Base-by-base conservation (phyloP, 495 filamentous ascomycete species). In the Apiosordaria backusii region DNA sequence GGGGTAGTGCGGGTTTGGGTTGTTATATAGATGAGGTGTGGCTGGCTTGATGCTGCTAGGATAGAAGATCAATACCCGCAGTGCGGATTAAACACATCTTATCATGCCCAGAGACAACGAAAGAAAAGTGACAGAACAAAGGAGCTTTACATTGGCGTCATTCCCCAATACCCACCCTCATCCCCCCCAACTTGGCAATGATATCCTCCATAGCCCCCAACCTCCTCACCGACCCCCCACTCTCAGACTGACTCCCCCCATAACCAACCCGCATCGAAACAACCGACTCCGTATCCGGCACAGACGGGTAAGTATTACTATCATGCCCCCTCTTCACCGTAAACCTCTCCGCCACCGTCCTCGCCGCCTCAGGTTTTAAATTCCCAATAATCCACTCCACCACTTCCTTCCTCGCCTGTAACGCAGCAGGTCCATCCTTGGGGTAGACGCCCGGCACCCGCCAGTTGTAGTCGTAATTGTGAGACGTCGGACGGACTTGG, bases 391-490 rank as follows among this genome's bases (percentile, higher is more conserved):
- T 70, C 10, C 25, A n/a, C 58, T 72, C 68, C 2, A 75, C 18
- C 6, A 72, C 69, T 0, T 19, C 18, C 1, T 58, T 18, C 16
- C 67, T 62, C 55, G 18, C 16, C 13, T 55, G 25, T 1, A 3
- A n/a, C 6, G 27, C 68, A 22, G 21, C 57, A 22, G 2, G 9
- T 7, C 26, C 60, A 1, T 63, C 66, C 1, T 26, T 13, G 1
- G 1, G 4, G 7, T 61, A 68, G 18, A 78, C 65, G 26, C 72
- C 74, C 0, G 73, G 74, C 0, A 71, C 22, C 2, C 71, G 70
- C 78, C 78, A 81, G 52, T 76, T 74, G 59, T 66, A 15, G 62
- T 81, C 80, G 24, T 78, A 18, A 57, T 78, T 81, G 13, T 68
- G 45, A 45, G 78, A 77, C 0, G 70, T 65, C 16, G 40, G 19